Conservation (phyloP, 1,284 basidiomycete species). For the Tylopilus sp. region DNA sequence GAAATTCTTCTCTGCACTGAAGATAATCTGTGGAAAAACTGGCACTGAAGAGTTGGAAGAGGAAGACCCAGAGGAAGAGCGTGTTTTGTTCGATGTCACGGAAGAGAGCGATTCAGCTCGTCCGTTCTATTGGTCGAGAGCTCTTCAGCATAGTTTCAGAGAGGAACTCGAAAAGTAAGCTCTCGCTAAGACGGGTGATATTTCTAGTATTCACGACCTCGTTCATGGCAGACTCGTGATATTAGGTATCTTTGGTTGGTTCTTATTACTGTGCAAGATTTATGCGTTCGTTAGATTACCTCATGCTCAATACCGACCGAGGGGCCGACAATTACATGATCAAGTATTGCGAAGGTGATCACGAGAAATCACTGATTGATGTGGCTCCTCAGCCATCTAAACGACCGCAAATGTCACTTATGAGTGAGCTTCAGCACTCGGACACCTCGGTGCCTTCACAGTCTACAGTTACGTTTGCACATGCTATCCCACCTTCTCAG, state of each 20-base stretch:
- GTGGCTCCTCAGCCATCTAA: slow-evolving; percentile 69
- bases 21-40: slow-evolving; percentile 75
- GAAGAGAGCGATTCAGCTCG: slow-evolving; percentile 49
- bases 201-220: slow-evolving; percentile 8
- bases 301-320: slow-evolving; percentile 86
- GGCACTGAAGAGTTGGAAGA: slow-evolving; percentile 72
- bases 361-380: slow-evolving; percentile 70
- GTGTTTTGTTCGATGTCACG: slow-evolving; percentile 58
- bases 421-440: slow-evolving; percentile 59
- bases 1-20: slow-evolving; percentile 61
- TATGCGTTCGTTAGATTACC: slow-evolving; percentile 54
- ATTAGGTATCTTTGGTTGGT: slow-evolving; percentile 48
- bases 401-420: slow-evolving; percentile 61
- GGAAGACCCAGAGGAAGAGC: slow-evolving; percentile 65
- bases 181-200: background rate
- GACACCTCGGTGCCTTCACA: slow-evolving; percentile 41
- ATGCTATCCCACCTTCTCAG: slow-evolving; percentile 35
- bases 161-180: slow-evolving; percentile 83
- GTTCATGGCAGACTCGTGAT: slow-evolving; percentile 63
- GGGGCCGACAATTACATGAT: slow-evolving; percentile 88
- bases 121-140: slow-evolving; percentile 78
- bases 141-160: slow-evolving; percentile 75
- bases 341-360: slow-evolving; percentile 75
- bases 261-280: background rate
- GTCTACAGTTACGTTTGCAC: slow-evolving; percentile 38